Conservation (phyloP, 306 rosid genomes). For the Cicer yamashitae region DNA sequence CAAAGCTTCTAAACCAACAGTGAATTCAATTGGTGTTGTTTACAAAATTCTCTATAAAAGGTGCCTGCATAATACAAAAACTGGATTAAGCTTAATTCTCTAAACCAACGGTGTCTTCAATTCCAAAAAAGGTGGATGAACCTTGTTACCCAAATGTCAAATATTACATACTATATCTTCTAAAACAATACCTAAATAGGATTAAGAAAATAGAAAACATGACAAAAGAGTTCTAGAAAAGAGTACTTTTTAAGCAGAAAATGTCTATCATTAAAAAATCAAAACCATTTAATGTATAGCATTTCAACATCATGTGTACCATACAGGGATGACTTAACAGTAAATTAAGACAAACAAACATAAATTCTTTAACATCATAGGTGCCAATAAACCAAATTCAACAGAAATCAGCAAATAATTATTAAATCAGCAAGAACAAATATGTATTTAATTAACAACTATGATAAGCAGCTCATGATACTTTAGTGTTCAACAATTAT, state of each 20-base stretch:
- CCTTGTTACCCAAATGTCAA: conserved; percentile 41
- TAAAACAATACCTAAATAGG: conserved; percentile 25
- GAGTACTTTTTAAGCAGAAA: conserved; percentile 5
- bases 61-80: no score
- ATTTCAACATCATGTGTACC: conserved; percentile 48
- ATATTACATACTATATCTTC: conserved; percentile 32
- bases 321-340: conserved; percentile 40
- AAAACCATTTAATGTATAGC: neutral
- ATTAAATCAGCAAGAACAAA: conserved; percentile 9
- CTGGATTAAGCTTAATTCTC: no score
- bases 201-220: conserved; percentile 33
- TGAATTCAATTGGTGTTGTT: no score
- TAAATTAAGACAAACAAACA: conserved; percentile 31
- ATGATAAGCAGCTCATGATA: conserved; percentile 2
- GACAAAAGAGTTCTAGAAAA: conserved; percentile 24
- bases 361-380: conserved; percentile 30
- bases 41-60: no score
- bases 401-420: conserved; percentile 1
- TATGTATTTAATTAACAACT: neutral
- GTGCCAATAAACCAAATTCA: conserved; percentile 12
- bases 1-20: no score
- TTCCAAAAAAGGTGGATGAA: no score
- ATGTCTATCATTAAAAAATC: conserved; percentile 8
- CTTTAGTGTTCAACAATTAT: conserved; percentile 33
- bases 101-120: no score